These are phyloP conservation scores for Hypoxylon fuscum DNA, from an alignment of 495 filamentous ascomycete species.

Conservation along the genomic window DNA sequence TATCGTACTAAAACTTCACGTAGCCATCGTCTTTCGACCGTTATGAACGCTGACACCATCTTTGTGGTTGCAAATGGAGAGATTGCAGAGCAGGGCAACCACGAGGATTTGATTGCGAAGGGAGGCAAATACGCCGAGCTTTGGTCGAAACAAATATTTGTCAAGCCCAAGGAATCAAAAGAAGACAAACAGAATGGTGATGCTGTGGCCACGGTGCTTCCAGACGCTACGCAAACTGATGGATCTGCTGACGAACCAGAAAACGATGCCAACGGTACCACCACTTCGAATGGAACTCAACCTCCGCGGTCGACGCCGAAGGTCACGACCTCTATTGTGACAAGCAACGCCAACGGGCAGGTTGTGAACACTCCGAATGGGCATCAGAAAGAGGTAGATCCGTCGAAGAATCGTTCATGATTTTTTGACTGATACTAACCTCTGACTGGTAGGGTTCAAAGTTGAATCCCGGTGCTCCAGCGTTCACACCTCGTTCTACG, in stretches of 20 bases:
- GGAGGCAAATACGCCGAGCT: constrained; percentile 69
- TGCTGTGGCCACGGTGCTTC: constrained; percentile 13
- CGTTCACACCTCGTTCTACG: constrained; percentile 60
- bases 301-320: constrained; percentile 10
- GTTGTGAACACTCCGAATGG: constrained; percentile 42
- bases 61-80: constrained; percentile 71
- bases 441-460: constrained; percentile 55
- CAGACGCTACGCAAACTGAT: constrained; percentile 37
- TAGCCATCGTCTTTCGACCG: constrained; percentile 73
- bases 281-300: constrained; percentile 36
- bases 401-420: constrained; percentile 52
- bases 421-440: constrained; percentile 55
- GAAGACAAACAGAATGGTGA: constrained; percentile 37
- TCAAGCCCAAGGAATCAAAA: constrained; percentile 57
- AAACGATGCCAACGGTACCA: constrained; percentile 35
- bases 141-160: constrained; percentile 68
- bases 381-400: constrained; percentile 60
- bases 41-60: constrained; percentile 74
- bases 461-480: constrained; percentile 64
- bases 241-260: constrained; percentile 38
- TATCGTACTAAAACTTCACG: constrained; percentile 14
- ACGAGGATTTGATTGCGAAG: constrained; percentile 65
- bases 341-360: constrained; percentile 29
- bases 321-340: constrained; percentile 12
- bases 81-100: constrained; percentile 70